These are phyloP conservation scores for Tolypocladium guangdongense DNA, from an alignment of 2,329 filamentous ascomycete species.

Conservation along the genomic window DNA sequence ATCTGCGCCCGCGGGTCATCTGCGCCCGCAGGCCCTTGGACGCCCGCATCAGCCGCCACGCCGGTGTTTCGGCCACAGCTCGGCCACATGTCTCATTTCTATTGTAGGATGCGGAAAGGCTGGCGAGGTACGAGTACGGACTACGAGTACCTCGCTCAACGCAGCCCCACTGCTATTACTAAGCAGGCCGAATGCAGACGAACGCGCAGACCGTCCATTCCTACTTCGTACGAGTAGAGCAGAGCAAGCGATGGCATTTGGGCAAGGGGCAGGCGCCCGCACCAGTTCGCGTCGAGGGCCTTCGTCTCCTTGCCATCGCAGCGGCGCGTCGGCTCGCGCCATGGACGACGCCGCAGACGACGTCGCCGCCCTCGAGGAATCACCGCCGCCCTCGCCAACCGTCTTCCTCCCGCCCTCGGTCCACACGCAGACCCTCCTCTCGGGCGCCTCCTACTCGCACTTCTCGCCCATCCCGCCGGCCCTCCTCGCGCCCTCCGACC, in stretches of 20 bases:
- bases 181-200: not conserved
- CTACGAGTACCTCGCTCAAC: no score
- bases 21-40: slow-evolving; percentile 1
- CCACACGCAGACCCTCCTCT: slow-evolving; percentile 41
- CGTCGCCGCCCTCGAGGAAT: not conserved
- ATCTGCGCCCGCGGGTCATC: not conserved
- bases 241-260: not conserved
- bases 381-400: slow-evolving; percentile 5
- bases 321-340: not conserved
- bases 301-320: not conserved
- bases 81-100: not conserved
- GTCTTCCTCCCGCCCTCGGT: slow-evolving; percentile 62
- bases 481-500: slow-evolving; percentile 35
- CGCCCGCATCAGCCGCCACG: slow-evolving; percentile 1
- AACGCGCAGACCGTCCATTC: not conserved
- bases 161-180: not conserved
- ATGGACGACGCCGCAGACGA: slow-evolving; percentile 6
- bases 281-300: no score
- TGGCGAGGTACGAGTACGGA: not conserved
- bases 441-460: slow-evolving; percentile 59
- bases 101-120: no score
- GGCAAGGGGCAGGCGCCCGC: not conserved
- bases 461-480: slow-evolving; percentile 56
- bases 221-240: no score
- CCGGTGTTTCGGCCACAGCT: slow-evolving; percentile 1